Conservation (phyloP, 2,329 filamentous ascomycete genomes). For the Pseudogymnoascus sp. region DNA sequence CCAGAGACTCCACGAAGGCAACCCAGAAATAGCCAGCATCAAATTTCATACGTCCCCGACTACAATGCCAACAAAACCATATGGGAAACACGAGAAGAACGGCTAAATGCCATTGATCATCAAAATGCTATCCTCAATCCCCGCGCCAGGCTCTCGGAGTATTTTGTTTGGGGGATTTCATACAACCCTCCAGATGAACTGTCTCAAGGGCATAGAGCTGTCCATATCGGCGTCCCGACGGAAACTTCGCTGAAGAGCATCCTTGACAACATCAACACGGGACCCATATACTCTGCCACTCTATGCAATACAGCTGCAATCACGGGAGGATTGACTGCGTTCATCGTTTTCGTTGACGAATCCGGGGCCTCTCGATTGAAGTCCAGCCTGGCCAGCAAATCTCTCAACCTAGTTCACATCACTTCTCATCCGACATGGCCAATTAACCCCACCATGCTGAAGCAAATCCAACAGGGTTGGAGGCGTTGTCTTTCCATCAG, state of each 20-base stretch:
- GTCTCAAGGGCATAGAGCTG: neutral
- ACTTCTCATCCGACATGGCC: neutral
- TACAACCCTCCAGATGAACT: neutral
- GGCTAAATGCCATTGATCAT: neutral
- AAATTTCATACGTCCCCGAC: neutral
- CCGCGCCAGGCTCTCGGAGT: neutral
- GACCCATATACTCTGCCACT: neutral
- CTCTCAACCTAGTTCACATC: neutral
- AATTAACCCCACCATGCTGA: neutral
- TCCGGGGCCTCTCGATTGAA: neutral
- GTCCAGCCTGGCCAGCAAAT: neutral
- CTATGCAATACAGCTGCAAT: neutral
- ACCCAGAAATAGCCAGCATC: neutral
- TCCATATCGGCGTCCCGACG: neutral
- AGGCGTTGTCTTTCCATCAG: neutral
- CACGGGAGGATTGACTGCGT: neutral
- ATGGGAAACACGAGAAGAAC: neutral
- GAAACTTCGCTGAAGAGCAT: neutral
- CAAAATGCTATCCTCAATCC: neutral
- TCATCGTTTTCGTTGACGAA: neutral
- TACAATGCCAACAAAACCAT: neutral
- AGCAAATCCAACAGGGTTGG: neutral
- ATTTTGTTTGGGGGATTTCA: neutral
- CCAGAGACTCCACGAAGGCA: neutral
- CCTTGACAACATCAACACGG: neutral